phyloP scores from a whole-genome alignment of 2,329 filamentous ascomycete genomes.

The Beauveria medogensis region DNA sequence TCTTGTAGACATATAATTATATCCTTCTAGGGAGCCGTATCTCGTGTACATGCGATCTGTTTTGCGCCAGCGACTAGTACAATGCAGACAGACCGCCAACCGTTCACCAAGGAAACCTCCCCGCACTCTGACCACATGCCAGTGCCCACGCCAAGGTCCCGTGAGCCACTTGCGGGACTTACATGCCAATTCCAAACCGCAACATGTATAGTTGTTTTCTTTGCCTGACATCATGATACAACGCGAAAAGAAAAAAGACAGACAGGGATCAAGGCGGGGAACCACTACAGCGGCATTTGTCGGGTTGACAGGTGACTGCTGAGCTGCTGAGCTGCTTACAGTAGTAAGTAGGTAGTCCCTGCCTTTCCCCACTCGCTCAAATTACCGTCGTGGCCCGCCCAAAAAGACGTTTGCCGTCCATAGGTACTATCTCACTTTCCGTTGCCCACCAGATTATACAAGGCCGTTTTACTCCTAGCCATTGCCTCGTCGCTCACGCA shows the following conservation, averaged over 20 bases:
- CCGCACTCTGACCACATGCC: conserved; percentile 10
- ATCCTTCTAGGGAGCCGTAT: too few species aligned
- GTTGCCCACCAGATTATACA: neutral
- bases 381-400: neutral
- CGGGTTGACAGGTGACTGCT: neutral
- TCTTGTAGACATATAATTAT: neutral
- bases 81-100: neutral
- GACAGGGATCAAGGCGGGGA: too few species aligned
- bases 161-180: neutral
- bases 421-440: neutral
- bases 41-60: too few species aligned
- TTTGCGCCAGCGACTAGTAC: too few species aligned
- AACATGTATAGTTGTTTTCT: neutral
- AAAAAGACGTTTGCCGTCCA: neutral
- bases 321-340: neutral
- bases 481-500: neutral
- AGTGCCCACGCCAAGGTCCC: conserved; percentile 9
- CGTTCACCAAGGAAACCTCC: neutral
- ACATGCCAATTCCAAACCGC: neutral
- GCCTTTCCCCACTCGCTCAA: neutral
- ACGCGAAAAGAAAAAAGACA: neutral
- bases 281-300: too few species aligned
- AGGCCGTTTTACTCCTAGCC: neutral
- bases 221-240: neutral
- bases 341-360: neutral